These are phyloP conservation scores for Starmerella bombicola DNA, from an alignment of 805 yeast species.

Conservation along the genomic window DNA sequence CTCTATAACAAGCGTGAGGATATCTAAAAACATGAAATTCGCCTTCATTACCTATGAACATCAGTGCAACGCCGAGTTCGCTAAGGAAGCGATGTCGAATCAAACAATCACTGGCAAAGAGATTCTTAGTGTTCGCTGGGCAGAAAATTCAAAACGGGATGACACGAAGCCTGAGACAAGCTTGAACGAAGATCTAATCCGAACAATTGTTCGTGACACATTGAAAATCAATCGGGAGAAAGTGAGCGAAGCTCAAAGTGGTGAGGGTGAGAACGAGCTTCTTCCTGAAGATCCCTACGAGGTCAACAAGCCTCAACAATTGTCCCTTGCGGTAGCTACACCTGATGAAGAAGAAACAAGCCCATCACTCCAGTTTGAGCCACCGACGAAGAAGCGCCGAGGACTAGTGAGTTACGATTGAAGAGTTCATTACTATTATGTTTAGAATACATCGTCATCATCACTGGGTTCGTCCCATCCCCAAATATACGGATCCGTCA, in stretches of 20 bases:
- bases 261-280: no score
- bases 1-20: conserved; percentile 50
- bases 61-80: conserved; percentile 80
- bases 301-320: no score
- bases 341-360: no score
- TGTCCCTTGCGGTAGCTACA: no score
- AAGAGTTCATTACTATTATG: not conserved
- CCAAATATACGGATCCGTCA: conserved; percentile 22
- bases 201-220: conserved; percentile 6
- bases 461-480: conserved; percentile 12
- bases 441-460: not conserved
- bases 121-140: conserved; percentile 69
- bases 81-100: conserved; percentile 85
- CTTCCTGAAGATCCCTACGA: not conserved
- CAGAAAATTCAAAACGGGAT: conserved; percentile 26
- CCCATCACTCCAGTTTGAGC: no score
- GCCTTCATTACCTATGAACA: conserved; percentile 64
- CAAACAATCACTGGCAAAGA: conserved; percentile 63
- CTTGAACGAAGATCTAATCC: not conserved
- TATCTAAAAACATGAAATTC: conserved; percentile 48
- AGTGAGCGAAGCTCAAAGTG: no score
- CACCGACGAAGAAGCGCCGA: not conserved
- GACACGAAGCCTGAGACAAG: not conserved
- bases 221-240: no score
- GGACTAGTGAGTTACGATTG: not conserved